phyloP scores from a whole-genome alignment of 805 yeast genomes.

The Kluyveromyces dobzhanskii region DNA sequence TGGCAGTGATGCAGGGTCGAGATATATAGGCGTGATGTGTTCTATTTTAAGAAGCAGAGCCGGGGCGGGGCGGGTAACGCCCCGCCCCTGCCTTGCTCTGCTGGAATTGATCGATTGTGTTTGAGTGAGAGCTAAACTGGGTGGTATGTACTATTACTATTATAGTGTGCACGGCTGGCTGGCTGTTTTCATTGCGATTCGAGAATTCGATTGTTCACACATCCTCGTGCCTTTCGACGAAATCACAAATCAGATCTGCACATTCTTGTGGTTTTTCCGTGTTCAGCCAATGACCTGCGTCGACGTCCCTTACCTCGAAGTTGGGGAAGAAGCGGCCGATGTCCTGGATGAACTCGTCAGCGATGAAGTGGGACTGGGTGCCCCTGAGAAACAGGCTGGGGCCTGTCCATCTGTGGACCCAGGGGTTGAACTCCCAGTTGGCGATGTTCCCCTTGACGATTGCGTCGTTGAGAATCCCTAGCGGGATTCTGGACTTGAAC shows the following conservation, averaged over 20 bases:
- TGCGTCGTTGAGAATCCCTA: slow-evolving; percentile 56
- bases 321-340: slow-evolving; percentile 74
- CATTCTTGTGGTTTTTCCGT: slow-evolving; percentile 80
- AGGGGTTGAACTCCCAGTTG: slow-evolving; percentile 65
- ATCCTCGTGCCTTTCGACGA: slow-evolving; percentile 42
- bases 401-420: slow-evolving; percentile 47
- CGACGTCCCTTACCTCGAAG: slow-evolving; percentile 64
- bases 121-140: too few species aligned
- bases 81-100: too few species aligned
- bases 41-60: too few species aligned
- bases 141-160: too few species aligned
- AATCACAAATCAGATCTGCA: slow-evolving; percentile 51
- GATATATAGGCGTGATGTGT: too few species aligned
- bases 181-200: background rate
- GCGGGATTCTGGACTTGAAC: slow-evolving; percentile 46
- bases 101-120: too few species aligned
- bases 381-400: slow-evolving; percentile 81
- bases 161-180: background rate
- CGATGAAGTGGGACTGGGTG: slow-evolving; percentile 61
- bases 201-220: slow-evolving; percentile 1
- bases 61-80: too few species aligned
- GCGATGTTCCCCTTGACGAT: slow-evolving; percentile 61
- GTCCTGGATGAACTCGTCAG: slow-evolving; percentile 69
- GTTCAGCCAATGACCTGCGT: slow-evolving; percentile 90
- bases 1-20: too few species aligned